A percentile compares a stretch with the other conserved stretches of the same genome.
phyloP scores from a whole-genome alignment of 148 eudicot genomes.

The Fallopia convolvulus region DNA sequence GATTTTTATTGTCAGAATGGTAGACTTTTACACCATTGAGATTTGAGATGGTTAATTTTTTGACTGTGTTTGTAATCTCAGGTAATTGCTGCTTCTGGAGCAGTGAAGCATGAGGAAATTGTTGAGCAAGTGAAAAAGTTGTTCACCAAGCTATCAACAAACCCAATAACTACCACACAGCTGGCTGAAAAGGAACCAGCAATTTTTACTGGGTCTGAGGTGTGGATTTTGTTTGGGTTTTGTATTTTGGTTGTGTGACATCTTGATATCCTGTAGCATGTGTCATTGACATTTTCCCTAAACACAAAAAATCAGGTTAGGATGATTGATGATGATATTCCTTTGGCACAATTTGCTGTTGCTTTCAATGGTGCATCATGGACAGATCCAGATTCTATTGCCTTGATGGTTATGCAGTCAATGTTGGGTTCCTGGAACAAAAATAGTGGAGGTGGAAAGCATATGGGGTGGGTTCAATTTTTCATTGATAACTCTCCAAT shows the following conservation, averaged over 20 bases:
- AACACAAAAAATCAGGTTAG: conserved; percentile 46
- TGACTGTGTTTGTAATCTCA: conserved; percentile 17
- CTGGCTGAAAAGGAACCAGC: conserved; percentile 76
- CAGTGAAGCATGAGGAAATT: conserved; percentile 81
- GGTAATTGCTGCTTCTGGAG: conserved; percentile 90
- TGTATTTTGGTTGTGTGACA: not conserved
- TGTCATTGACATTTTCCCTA: not conserved
- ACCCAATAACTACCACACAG: conserved; percentile 65
- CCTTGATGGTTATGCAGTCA: conserved; percentile 89
- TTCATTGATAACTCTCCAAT: not conserved
- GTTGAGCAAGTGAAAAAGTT: conserved; percentile 60
- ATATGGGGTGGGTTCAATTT: conserved; percentile 16
- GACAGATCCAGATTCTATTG: conserved; percentile 95
- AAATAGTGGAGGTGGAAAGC: conserved; percentile 76
- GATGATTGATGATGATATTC: conserved; percentile 74
- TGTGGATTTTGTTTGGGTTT: conserved; percentile 16
- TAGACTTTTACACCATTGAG: not conserved
- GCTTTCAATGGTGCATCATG: conserved; percentile 90
- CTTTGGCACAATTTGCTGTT: conserved; percentile 85
- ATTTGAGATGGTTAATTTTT: not conserved
- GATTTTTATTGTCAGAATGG: not conserved
- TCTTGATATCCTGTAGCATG: conserved; percentile 4
- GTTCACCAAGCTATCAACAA: conserved; percentile 63
- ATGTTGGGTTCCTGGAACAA: conserved; percentile 87
- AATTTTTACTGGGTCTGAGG: conserved; percentile 92